A percentile compares a stretch with the other conserved stretches of the same genome.
phyloP scores from a whole-genome alignment of 352 stramenopile genomes.

The Pythium brassicae region DNA sequence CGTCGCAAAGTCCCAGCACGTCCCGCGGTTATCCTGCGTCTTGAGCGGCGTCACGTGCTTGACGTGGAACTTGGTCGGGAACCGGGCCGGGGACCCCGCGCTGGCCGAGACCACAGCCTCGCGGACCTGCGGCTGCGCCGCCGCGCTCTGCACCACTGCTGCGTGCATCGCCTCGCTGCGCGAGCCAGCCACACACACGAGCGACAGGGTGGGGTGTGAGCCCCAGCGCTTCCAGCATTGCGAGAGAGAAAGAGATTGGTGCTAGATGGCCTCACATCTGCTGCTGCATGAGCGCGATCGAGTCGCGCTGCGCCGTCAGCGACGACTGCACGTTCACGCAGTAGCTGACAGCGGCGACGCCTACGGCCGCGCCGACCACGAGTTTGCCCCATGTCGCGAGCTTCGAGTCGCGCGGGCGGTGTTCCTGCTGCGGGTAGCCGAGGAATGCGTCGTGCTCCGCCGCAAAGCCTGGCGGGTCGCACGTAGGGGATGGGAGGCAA shows the following conservation, averaged over 20 bases:
- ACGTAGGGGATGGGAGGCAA: too few species aligned
- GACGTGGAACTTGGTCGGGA: constrained; percentile 58
- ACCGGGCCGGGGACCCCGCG: constrained; percentile 13
- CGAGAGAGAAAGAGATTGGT: background rate
- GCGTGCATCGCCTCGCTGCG: constrained; percentile 47
- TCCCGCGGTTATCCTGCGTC: constrained; percentile 64
- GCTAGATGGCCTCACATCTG: constrained; percentile 28
- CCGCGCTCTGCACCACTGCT: constrained; percentile 20
- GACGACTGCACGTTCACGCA: constrained; percentile 34
- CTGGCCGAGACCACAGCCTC: constrained; percentile 17
- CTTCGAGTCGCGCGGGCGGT: background rate
- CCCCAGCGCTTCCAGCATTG: too few species aligned
- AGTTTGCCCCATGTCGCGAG: constrained; percentile 26
- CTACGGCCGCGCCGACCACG: constrained; percentile 26
- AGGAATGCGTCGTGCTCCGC: constrained; percentile 21
- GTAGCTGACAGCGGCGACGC: constrained; percentile 27
- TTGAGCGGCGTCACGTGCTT: constrained; percentile 54
- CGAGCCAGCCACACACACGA: background rate
- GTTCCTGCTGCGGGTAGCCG: background rate
- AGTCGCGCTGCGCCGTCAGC: constrained; percentile 27
- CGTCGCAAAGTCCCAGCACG: constrained; percentile 68
- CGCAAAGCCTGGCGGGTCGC: constrained; percentile 13
- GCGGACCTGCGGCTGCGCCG: background rate
- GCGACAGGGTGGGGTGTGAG: background rate
- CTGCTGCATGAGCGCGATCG: constrained; percentile 39